These are phyloP conservation scores for Triglochin maritima DNA, from an alignment of 106 monocot species.

Conservation along the genomic window DNA sequence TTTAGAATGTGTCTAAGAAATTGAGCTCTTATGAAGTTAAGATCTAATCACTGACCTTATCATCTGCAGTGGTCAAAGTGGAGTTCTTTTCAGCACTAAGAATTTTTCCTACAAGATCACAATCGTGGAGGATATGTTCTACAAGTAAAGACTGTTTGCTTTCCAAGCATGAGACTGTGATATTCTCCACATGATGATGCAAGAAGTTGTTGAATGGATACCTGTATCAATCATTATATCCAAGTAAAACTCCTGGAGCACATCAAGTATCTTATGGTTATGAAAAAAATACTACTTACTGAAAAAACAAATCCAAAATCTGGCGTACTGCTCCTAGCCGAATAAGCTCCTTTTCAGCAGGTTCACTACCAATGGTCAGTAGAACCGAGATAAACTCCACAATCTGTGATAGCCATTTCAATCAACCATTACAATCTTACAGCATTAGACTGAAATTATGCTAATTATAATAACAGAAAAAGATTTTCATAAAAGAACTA, in stretches of 20 bases:
- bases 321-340: slow-evolving; percentile 49
- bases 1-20: too few species aligned
- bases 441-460: too few species aligned
- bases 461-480: too few species aligned
- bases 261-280: neutral
- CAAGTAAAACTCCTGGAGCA: neutral
- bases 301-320: slow-evolving; percentile 73
- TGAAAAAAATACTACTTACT: slow-evolving; percentile 39
- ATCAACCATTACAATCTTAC: too few species aligned
- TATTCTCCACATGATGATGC: slow-evolving; percentile 78
- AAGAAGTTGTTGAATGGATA: slow-evolving; percentile 88
- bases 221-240: slow-evolving; percentile 30
- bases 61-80: slow-evolving; percentile 31
- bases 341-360: slow-evolving; percentile 60
- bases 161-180: slow-evolving; percentile 77
- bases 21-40: too few species aligned
- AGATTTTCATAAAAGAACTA: too few species aligned
- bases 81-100: slow-evolving; percentile 58
- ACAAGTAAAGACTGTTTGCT: slow-evolving; percentile 50
- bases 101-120: slow-evolving; percentile 65
- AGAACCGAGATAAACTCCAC: slow-evolving; percentile 92
- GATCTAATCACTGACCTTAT: slow-evolving; percentile 24
- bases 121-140: slow-evolving; percentile 71
- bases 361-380: slow-evolving; percentile 66
- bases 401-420: slow-evolving; percentile 19